Conservation (phyloP, 352 stramenopile species). For the Pythium phragmitis region DNA sequence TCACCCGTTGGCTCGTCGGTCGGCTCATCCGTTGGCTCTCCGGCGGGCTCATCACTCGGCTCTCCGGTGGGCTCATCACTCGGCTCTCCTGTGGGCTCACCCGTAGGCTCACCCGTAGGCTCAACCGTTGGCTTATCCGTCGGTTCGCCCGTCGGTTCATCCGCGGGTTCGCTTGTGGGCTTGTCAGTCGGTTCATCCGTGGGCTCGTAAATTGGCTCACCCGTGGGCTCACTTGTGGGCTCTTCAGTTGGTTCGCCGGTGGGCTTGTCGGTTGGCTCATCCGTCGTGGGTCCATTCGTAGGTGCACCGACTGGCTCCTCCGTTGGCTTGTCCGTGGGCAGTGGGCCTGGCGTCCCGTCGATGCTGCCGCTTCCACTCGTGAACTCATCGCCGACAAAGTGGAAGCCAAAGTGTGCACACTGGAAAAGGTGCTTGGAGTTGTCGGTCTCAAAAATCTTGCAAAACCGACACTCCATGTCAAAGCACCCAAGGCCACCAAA, state of each 20-base stretch:
- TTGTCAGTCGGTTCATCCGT: slow-evolving; percentile 6
- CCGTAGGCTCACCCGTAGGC: no score
- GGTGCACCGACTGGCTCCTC: neutral
- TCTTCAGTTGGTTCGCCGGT: neutral
- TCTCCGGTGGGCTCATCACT: no score
- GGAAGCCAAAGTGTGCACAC: slow-evolving; percentile 17
- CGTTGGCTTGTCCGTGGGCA: neutral
- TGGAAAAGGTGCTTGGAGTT: slow-evolving; percentile 15
- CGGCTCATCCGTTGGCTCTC: no score
- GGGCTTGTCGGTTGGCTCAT: neutral
- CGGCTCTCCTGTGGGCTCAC: no score
- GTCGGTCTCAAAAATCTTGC: slow-evolving; percentile 19
- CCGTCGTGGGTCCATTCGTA: neutral
- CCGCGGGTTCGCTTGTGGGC: neutral
- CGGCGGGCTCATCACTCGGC: no score
- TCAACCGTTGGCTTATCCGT: neutral
- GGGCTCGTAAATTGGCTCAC: neutral
- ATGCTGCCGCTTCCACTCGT: slow-evolving; percentile 7
- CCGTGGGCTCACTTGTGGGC: slow-evolving; percentile 5
- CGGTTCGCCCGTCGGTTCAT: neutral
- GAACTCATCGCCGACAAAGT: slow-evolving; percentile 23
- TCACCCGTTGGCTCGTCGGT: no score
- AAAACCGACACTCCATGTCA: slow-evolving; percentile 28
- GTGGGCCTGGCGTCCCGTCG: neutral
- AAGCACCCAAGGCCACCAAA: slow-evolving; percentile 33